phyloP scores from a whole-genome alignment of 495 filamentous ascomycete species.

The Penicillium maclennaniae region DNA sequence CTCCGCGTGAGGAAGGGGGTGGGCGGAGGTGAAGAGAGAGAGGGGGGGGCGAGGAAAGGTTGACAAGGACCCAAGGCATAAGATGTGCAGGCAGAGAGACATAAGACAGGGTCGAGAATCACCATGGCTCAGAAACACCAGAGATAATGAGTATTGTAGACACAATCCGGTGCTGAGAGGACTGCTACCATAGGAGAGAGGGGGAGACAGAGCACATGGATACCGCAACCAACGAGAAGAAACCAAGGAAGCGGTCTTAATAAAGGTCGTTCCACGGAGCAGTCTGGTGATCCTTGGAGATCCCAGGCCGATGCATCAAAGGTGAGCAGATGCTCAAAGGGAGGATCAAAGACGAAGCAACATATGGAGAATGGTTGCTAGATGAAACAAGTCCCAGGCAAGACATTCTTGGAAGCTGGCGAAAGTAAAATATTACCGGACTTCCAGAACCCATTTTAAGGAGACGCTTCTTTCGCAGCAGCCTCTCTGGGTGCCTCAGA shows the following conservation, averaged over 20 bases:
- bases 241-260: background rate
- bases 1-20: background rate
- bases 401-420: background rate
- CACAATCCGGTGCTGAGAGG: too few relatives aligned
- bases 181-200: background rate
- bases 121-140: background rate
- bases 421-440: background rate
- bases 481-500: background rate
- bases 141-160: background rate
- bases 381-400: background rate
- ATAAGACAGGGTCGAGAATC: background rate
- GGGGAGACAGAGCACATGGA: background rate
- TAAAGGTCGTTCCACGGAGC: background rate
- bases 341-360: background rate
- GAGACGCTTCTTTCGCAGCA: constrained; percentile 10
- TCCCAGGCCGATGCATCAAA: background rate
- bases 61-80: background rate
- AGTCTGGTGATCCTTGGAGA: background rate
- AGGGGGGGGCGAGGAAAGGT: background rate
- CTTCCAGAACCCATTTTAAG: background rate
- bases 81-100: background rate
- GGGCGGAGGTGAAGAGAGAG: constrained; percentile 1
- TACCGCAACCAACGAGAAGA: background rate
- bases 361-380: too few relatives aligned
- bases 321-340: background rate